phyloP scores from a whole-genome alignment of 2,329 filamentous ascomycete genomes.

The Massarina eburnea region DNA sequence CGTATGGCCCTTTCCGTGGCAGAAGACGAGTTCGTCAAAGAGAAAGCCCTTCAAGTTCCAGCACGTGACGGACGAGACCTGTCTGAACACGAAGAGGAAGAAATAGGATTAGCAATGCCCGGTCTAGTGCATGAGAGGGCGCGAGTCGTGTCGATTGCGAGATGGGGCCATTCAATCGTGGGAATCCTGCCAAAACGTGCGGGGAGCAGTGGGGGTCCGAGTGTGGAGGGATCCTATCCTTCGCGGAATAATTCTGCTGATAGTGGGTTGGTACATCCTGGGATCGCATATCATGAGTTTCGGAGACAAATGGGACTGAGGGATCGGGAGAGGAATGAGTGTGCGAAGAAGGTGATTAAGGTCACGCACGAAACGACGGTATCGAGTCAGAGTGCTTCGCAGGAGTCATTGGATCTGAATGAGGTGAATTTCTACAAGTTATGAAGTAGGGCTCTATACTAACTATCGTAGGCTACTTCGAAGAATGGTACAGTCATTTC shows the following conservation, averaged over 20 bases:
- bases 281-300: conserved; percentile 8
- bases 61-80: background rate
- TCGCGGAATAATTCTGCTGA: conserved; percentile 5
- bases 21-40: background rate
- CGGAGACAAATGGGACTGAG: conserved; percentile 5
- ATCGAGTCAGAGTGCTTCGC: conserved; percentile 2
- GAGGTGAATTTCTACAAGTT: background rate
- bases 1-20: background rate
- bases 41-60: background rate
- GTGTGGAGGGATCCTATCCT: background rate
- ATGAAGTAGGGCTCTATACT: background rate
- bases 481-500: conserved; percentile 2
- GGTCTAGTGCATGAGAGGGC: background rate
- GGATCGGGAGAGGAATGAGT: background rate
- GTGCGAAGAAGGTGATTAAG: background rate
- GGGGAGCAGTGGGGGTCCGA: background rate
- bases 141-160: conserved; percentile 1
- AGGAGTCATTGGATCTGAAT: background rate
- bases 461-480: background rate
- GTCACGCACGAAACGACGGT: conserved; percentile 11
- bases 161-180: conserved; percentile 6
- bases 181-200: conserved; percentile 4
- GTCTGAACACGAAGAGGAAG: background rate
- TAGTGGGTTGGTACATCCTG: conserved; percentile 5
- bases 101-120: background rate